A percentile compares a stretch with the other conserved stretches of the same genome.
Conservation (phyloP, 352 stramenopile genomes). For the Sclerospora graminicola region DNA sequence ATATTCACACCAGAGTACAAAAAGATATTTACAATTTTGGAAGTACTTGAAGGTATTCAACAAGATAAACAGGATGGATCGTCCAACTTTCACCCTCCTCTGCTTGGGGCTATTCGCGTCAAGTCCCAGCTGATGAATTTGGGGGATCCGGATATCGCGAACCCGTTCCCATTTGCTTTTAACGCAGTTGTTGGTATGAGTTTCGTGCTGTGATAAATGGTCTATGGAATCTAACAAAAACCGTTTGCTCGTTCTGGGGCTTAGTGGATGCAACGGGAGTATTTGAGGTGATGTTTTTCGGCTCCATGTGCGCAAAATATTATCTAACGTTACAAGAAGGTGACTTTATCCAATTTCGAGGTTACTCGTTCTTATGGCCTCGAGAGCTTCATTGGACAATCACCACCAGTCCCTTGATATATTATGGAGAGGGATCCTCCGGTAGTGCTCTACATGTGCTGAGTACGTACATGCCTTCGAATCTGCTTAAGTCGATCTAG, state of each 20-base stretch:
- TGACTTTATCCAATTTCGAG: conserved; percentile 45
- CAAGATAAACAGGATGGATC: background rate
- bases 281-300: conserved; percentile 57
- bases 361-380: conserved; percentile 19
- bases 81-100: conserved; percentile 15
- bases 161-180: conserved; percentile 60
- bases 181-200: conserved; percentile 42
- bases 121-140: conserved; percentile 49
- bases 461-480: conserved; percentile 11
- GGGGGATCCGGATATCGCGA: conserved; percentile 24
- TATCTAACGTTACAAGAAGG: conserved; percentile 44
- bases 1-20: conserved; percentile 17
- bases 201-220: too few relatives aligned
- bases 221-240: too few relatives aligned
- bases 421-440: conserved; percentile 23
- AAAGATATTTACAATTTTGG: conserved; percentile 15
- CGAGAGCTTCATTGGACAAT: conserved; percentile 6
- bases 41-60: conserved; percentile 15
- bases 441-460: conserved; percentile 27
- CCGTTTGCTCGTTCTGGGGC: too few relatives aligned
- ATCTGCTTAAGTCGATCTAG: background rate
- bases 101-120: conserved; percentile 41
- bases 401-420: conserved; percentile 14
- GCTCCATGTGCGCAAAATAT: conserved; percentile 49
- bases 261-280: conserved; percentile 36